These are phyloP conservation scores for Cicer chorassanicum DNA, from an alignment of 306 rosid genomes.

Conservation along the genomic window DNA sequence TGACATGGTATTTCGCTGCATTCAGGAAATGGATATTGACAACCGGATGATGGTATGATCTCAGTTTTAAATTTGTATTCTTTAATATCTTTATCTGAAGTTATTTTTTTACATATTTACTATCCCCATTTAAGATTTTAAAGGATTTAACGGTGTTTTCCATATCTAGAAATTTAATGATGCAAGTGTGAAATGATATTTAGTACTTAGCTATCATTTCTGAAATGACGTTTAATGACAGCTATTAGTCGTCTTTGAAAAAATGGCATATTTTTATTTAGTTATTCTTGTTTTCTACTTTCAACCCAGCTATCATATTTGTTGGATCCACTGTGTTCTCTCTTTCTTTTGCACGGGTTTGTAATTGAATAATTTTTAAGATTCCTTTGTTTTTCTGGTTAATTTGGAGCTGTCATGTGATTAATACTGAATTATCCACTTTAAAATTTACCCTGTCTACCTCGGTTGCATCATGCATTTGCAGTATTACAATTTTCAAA, in stretches of 20 bases:
- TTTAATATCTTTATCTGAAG: constrained; percentile 20
- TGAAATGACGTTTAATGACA: constrained; percentile 23
- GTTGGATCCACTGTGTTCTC: constrained; percentile 18
- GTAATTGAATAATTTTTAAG: not conserved
- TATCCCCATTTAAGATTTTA: constrained; percentile 34
- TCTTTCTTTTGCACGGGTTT: constrained; percentile 14
- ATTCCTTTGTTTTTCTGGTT: constrained; percentile 10
- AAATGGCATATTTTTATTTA: not conserved
- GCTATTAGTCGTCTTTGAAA: constrained; percentile 11
- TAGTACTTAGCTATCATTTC: constrained; percentile 30
- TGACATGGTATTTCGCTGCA: constrained; percentile 98
- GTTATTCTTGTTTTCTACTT: constrained; percentile 19
- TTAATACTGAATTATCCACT: constrained; percentile 9
- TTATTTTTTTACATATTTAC: not conserved
- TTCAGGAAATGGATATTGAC: constrained; percentile 99
- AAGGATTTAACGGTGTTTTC: constrained; percentile 33
- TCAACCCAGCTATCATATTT: constrained; percentile 14
- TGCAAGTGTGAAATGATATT: not conserved
- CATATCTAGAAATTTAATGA: constrained; percentile 29
- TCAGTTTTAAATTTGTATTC: constrained; percentile 36
- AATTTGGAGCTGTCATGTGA: constrained; percentile 34
- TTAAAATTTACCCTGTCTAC: constrained; percentile 21
- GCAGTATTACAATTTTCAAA: constrained; percentile 5
- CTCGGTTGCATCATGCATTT: not conserved
- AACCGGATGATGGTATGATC: constrained; percentile 89